A percentile compares a stretch with the other conserved stretches of the same genome.
Conservation (phyloP, 768 basidiomycete species). For the Suillus americanus region DNA sequence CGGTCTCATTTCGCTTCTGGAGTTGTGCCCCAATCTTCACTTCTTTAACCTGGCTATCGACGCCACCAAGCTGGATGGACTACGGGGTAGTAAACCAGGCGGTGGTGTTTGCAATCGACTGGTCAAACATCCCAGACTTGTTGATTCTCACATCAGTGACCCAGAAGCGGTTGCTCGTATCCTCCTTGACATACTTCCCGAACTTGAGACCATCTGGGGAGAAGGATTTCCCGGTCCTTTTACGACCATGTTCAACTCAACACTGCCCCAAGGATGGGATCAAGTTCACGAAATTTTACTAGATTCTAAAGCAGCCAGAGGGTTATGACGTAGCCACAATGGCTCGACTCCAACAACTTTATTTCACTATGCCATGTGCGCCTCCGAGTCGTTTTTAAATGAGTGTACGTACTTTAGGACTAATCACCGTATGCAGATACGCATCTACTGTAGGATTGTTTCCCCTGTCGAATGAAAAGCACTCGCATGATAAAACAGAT, state of each 20-base stretch:
- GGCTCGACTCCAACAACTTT: neutral
- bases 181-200: slow-evolving; percentile 6
- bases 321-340: neutral
- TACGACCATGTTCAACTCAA: neutral
- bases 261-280: neutral
- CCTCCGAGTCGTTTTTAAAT: neutral
- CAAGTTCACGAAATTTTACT: neutral
- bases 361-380: neutral
- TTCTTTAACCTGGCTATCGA: slow-evolving; percentile 4
- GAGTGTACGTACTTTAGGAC: neutral
- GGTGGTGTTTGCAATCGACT: slow-evolving; percentile 5
- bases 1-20: slow-evolving; percentile 4
- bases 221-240: neutral
- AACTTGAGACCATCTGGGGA: neutral
- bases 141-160: slow-evolving; percentile 2
- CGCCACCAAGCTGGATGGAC: slow-evolving; percentile 2
- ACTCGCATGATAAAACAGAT: neutral
- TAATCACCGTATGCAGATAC: neutral
- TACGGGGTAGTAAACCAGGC: slow-evolving; percentile 1
- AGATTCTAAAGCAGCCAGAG: neutral
- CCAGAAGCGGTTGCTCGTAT: slow-evolving; percentile 3
- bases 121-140: neutral
- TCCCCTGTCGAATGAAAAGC: neutral
- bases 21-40: slow-evolving; percentile 1
- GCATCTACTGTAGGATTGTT: neutral